Evolutionary conservation across 352 stramenopile species (phyloP).

Genomic region (Peronosclerospora sorghi): DNA sequence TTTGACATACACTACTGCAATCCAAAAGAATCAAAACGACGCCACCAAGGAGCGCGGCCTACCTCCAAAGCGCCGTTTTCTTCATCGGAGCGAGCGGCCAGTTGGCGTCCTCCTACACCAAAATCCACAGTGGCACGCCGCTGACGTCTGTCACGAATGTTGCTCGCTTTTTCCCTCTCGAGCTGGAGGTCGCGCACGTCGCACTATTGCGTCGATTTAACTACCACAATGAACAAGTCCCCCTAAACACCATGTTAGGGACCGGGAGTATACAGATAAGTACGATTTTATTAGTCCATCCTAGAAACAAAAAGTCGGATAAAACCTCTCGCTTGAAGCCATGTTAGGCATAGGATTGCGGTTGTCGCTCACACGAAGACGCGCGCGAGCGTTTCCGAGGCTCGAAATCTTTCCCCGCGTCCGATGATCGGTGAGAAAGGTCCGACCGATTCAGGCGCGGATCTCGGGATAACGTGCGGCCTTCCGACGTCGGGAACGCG

Average conservation of each 20-base stretch:
- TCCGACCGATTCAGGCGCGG: conserved; percentile 20
- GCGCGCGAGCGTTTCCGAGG: conserved; percentile 15
- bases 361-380: conserved; percentile 17
- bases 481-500: conserved; percentile 12
- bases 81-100: conserved; percentile 14
- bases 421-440: neutral
- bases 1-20: too few relatives aligned
- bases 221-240: too few relatives aligned
- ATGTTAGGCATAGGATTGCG: too few relatives aligned
- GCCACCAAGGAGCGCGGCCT: too few relatives aligned
- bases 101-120: neutral
- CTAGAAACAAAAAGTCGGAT: too few relatives aligned
- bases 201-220: too few relatives aligned
- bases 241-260: too few relatives aligned
- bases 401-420: conserved; percentile 11
- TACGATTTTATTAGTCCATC: too few relatives aligned
- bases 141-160: conserved; percentile 5
- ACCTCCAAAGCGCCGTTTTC: conserved; percentile 27
- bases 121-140: conserved; percentile 1
- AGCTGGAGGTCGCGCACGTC: too few relatives aligned
- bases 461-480: conserved; percentile 6
- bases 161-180: neutral
- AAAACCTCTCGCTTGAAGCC: too few relatives aligned
- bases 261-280: too few relatives aligned
- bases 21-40: too few relatives aligned